Evolutionary conservation across 2,329 filamentous ascomycete species (phyloP).

Genomic region (Penicillium sp.): DNA sequence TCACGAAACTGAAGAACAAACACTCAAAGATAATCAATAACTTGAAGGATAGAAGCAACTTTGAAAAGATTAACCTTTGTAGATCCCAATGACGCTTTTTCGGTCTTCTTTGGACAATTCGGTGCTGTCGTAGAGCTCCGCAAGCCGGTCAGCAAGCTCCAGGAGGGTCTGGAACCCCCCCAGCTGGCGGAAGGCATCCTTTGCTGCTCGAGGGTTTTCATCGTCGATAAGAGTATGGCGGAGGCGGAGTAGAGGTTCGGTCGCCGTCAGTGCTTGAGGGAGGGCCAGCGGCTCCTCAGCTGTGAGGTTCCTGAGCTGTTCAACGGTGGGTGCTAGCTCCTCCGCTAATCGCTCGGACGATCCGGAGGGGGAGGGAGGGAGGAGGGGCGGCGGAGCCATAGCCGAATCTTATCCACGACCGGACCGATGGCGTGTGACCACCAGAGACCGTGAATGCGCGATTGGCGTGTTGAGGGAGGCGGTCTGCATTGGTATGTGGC

Average conservation of each 20-base stretch:
- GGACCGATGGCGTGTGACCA: conserved; percentile 34
- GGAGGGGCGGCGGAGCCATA: conserved; percentile 30
- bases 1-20: no score
- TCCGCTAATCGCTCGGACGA: conserved; percentile 38
- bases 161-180: conserved; percentile 76
- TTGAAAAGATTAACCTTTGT: no score
- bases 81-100: no score
- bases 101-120: no score
- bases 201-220: conserved; percentile 53
- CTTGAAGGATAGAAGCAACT: no score
- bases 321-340: conserved; percentile 41
- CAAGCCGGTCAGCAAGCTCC: conserved; percentile 67
- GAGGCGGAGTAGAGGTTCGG: conserved; percentile 63
- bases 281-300: conserved; percentile 31
- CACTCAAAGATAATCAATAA: no score
- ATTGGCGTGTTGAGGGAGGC: conserved; percentile 31
- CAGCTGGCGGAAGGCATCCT: conserved; percentile 81
- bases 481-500: conserved; percentile 40
- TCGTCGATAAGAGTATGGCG: conserved; percentile 64
- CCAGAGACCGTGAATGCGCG: conserved; percentile 37
- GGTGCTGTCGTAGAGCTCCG: conserved; percentile 70
- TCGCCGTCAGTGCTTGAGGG: conserved; percentile 45
- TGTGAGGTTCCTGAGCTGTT: conserved; percentile 38
- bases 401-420: conserved; percentile 38
- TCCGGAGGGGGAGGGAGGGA: conserved; percentile 32